Conservation (phyloP, 176 grass and related monocot genomes). For the Saccharum spontaneum region DNA sequence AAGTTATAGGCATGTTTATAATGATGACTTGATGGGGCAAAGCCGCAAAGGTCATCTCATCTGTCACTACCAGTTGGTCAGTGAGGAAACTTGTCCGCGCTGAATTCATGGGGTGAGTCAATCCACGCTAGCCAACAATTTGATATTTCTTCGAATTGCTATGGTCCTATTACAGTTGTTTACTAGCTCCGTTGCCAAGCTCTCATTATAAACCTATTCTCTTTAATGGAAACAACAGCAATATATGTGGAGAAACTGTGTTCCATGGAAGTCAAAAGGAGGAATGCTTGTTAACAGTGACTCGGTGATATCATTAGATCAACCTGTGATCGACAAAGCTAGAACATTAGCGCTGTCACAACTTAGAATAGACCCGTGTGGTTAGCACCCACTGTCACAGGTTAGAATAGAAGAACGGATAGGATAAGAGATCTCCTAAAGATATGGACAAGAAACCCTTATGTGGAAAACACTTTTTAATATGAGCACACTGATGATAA, state of each 20-base stretch:
- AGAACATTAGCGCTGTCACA: background rate
- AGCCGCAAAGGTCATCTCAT: conserved; percentile 33
- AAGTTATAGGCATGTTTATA: conserved; percentile 36
- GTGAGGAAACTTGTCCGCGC: conserved; percentile 25
- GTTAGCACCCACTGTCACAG: background rate
- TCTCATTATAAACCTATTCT: background rate
- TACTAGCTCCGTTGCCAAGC: background rate
- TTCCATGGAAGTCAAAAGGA: background rate
- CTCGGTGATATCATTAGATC: background rate
- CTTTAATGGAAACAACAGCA: background rate
- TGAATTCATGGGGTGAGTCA: conserved; percentile 26
- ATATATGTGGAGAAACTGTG: background rate
- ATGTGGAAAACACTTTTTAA: conserved; percentile 8
- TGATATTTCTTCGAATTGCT: conserved; percentile 15
- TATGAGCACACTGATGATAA: background rate
- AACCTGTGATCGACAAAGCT: background rate
- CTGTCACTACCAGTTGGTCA: conserved; percentile 20
- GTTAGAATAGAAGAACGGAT: conserved; percentile 25
- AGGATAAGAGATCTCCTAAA: conserved; percentile 8
- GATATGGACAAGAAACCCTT: conserved; percentile 24
- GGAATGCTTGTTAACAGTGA: background rate
- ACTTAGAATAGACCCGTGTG: background rate
- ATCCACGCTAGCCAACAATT: background rate
- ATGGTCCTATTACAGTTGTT: background rate
- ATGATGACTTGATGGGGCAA: conserved; percentile 35